These are phyloP conservation scores for Teratosphaeria pseudoeucalypti DNA, from an alignment of 2,329 filamentous ascomycete genomes.

Conservation along the genomic window DNA sequence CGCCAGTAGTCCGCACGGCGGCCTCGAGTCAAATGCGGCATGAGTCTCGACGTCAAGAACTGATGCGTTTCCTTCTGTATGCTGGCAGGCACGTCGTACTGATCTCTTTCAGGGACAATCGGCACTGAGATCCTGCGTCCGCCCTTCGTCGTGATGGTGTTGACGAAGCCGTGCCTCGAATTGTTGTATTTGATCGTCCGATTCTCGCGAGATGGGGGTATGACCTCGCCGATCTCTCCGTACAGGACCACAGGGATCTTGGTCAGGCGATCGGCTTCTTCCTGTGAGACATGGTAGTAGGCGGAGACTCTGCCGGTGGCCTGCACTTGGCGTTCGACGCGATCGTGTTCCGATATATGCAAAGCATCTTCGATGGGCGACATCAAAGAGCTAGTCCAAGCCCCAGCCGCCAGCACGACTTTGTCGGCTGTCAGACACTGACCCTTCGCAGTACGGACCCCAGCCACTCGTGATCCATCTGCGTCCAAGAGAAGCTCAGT, in stretches of 20 bases:
- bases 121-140: slow-evolving; percentile 46
- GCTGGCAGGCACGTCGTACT: slow-evolving; percentile 31
- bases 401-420: slow-evolving; percentile 46
- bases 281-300: slow-evolving; percentile 43
- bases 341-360: slow-evolving; percentile 33
- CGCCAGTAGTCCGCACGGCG: slow-evolving; percentile 30
- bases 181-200: slow-evolving; percentile 51
- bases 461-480: slow-evolving; percentile 25
- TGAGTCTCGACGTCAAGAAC: slow-evolving; percentile 15
- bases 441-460: slow-evolving; percentile 42
- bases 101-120: slow-evolving; percentile 28
- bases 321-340: slow-evolving; percentile 42
- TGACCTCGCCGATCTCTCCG: slow-evolving; percentile 36
- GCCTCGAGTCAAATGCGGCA: slow-evolving; percentile 23
- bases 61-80: slow-evolving; percentile 34
- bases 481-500: slow-evolving; percentile 30
- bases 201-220: slow-evolving; percentile 39
- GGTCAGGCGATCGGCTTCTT: slow-evolving; percentile 39
- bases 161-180: slow-evolving; percentile 45
- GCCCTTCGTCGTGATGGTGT: slow-evolving; percentile 37
- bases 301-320: slow-evolving; percentile 52
- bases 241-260: slow-evolving; percentile 45
- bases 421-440: slow-evolving; percentile 40
- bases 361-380: slow-evolving; percentile 38
- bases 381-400: slow-evolving; percentile 46